Evolutionary conservation across 176 grass and related monocot genomes (phyloP).

Genomic region (Bromus sterilis): DNA sequence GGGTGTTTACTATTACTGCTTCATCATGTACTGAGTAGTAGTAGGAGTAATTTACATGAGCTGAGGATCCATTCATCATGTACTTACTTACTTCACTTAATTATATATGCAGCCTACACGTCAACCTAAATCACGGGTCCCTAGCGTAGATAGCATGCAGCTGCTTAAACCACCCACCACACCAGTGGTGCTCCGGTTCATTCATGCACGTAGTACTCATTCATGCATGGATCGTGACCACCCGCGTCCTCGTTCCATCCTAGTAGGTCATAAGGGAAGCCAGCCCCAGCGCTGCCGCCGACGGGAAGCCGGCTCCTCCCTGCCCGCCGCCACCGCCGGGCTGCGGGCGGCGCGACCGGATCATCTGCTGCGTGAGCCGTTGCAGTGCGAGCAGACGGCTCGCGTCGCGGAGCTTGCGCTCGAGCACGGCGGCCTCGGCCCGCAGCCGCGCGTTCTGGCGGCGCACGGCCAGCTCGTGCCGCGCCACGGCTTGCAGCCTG

Average conservation of each 20-base stretch:
- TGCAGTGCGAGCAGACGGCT: slow-evolving; percentile 9
- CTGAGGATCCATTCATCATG: not conserved
- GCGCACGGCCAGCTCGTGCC: slow-evolving; percentile 13
- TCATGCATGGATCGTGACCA: not conserved
- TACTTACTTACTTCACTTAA: not conserved
- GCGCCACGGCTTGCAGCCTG: not conserved
- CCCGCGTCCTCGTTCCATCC: not conserved
- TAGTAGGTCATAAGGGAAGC: slow-evolving; percentile 40
- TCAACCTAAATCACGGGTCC: not conserved
- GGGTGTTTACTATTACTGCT: too few species aligned
- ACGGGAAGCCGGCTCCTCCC: not conserved
- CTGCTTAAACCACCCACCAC: not conserved
- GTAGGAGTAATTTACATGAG: slow-evolving; percentile 25
- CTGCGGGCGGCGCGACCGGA: not conserved
- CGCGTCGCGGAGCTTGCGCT: slow-evolving; percentile 12
- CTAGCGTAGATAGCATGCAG: not conserved
- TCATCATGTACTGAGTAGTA: too few species aligned
- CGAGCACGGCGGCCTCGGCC: slow-evolving; percentile 17
- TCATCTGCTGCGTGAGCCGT: not conserved
- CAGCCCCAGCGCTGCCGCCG: not conserved
- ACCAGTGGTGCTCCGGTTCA: not conserved
- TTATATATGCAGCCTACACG: not conserved
- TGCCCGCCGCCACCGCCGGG: not conserved
- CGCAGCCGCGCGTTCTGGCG: slow-evolving; percentile 41
- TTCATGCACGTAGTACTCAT: not conserved